phyloP scores from a whole-genome alignment of 768 basidiomycete species.

The Tricholoma saponaceum region DNA sequence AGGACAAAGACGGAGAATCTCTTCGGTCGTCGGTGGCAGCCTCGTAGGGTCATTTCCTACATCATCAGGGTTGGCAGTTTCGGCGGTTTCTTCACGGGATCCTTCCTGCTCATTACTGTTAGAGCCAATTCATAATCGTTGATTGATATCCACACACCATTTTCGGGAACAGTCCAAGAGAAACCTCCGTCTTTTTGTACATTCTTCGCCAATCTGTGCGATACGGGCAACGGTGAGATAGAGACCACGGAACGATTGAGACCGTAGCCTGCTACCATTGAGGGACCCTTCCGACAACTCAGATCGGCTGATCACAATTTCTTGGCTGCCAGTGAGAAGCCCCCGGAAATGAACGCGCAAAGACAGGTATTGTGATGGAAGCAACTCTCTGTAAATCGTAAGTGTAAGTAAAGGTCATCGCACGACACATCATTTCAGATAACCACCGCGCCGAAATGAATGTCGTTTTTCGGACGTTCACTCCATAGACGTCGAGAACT shows the following conservation, averaged over 20 bases:
- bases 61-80: background rate
- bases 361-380: no score
- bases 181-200: background rate
- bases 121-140: background rate
- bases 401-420: background rate
- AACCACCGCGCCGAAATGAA: background rate
- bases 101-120: background rate
- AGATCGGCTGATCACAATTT: background rate
- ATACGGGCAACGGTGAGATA: background rate
- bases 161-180: background rate
- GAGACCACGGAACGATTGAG: no score
- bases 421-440: background rate
- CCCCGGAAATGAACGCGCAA: background rate
- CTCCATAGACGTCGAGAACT: background rate
- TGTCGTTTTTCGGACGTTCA: background rate
- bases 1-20: slow-evolving; percentile 13
- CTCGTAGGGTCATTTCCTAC: background rate
- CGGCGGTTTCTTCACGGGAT: background rate
- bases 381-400: no score
- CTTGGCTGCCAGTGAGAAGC: background rate
- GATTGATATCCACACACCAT: background rate
- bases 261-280: no score
- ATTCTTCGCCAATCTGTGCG: background rate
- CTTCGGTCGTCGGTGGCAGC: slow-evolving; percentile 9
- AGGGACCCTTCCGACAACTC: no score